phyloP scores from a whole-genome alignment of 2,329 filamentous ascomycete genomes.

The Paracoccidioides lutzii region DNA sequence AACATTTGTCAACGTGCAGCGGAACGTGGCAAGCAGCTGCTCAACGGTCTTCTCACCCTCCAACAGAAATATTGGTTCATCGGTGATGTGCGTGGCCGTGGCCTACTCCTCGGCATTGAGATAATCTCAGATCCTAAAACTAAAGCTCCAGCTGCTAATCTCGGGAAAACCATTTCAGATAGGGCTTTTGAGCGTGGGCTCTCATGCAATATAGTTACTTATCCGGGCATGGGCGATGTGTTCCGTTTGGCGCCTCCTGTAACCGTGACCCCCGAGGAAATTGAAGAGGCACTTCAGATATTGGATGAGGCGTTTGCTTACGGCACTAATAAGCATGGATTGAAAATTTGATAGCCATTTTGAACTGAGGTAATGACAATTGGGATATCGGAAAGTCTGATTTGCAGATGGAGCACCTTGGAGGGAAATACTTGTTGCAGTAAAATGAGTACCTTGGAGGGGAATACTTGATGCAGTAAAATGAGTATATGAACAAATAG shows the following conservation, averaged over 20 bases:
- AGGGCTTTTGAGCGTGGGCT: conserved; percentile 42
- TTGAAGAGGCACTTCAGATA: conserved; percentile 41
- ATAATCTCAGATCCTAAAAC: conserved; percentile 41
- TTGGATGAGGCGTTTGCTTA: conserved; percentile 43
- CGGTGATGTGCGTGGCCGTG: conserved; percentile 48
- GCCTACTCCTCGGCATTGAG: conserved; percentile 47
- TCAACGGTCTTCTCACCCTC: conserved; percentile 35
- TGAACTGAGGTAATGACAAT: background rate
- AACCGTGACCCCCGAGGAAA: conserved; percentile 40
- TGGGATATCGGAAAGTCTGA: background rate
- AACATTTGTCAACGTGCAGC: conserved; percentile 37
- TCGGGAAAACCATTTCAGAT: conserved; percentile 37
- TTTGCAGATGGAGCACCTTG: background rate
- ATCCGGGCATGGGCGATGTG: conserved; percentile 43
- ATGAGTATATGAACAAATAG: too few relatives aligned
- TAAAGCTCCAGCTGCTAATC: conserved; percentile 36
- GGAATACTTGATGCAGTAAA: too few relatives aligned
- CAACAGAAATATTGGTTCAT: conserved; percentile 46
- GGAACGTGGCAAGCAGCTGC: conserved; percentile 35
- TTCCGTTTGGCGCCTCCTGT: conserved; percentile 51
- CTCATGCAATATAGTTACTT: conserved; percentile 45
- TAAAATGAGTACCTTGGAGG: too few relatives aligned
- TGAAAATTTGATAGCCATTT: background rate
- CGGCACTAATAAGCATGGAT: conserved; percentile 9
- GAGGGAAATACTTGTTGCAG: too few relatives aligned